Percentiles rank a stretch among this genome's conserved stretches.
phyloP scores from a whole-genome alignment of 805 yeast genomes.

The Starmerella cellae region DNA sequence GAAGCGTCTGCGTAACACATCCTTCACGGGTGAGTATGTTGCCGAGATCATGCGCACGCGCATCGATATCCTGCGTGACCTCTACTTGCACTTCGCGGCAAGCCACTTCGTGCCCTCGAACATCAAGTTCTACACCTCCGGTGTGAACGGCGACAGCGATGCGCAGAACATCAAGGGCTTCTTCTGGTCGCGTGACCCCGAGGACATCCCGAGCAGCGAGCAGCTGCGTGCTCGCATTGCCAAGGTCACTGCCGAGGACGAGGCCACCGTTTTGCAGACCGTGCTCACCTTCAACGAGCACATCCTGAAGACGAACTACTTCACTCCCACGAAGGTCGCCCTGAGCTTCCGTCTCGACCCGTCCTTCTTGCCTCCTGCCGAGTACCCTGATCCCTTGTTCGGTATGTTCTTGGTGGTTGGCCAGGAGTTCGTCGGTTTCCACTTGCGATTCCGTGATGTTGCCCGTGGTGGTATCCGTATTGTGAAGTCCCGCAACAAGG shows the following conservation, averaged over 20 bases:
- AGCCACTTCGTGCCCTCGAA: slow-evolving; percentile 60
- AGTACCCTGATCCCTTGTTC: slow-evolving; percentile 83
- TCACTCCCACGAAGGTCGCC: slow-evolving; percentile 87
- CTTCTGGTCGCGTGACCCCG: slow-evolving; percentile 17
- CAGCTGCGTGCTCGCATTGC: slow-evolving; percentile 25
- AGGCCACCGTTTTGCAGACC: slow-evolving; percentile 67
- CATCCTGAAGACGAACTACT: slow-evolving; percentile 85
- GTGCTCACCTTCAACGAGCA: slow-evolving; percentile 73
- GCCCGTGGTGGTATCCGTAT: slow-evolving; percentile 98
- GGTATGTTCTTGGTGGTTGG: slow-evolving; percentile 96
- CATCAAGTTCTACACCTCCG: slow-evolving; percentile 14
- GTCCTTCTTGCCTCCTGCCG: slow-evolving; percentile 63
- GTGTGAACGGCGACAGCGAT: slow-evolving; percentile 30
- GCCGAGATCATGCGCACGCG: slow-evolving; percentile 60
- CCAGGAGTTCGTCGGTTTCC: slow-evolving; percentile 94
- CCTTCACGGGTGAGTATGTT: slow-evolving; percentile 77
- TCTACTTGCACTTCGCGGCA: slow-evolving; percentile 85
- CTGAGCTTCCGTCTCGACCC: slow-evolving; percentile 86
- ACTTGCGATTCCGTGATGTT: slow-evolving; percentile 88
- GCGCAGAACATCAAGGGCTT: slow-evolving; percentile 21
- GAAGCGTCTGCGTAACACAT: slow-evolving; percentile 82
- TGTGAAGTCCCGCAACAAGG: slow-evolving; percentile 73
- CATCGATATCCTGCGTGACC: slow-evolving; percentile 58
- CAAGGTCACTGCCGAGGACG: slow-evolving; percentile 64
- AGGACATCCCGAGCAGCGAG: slow-evolving; percentile 56